phyloP scores from a whole-genome alignment of 495 filamentous ascomycete species.

The Aspergillus funiculosus region DNA sequence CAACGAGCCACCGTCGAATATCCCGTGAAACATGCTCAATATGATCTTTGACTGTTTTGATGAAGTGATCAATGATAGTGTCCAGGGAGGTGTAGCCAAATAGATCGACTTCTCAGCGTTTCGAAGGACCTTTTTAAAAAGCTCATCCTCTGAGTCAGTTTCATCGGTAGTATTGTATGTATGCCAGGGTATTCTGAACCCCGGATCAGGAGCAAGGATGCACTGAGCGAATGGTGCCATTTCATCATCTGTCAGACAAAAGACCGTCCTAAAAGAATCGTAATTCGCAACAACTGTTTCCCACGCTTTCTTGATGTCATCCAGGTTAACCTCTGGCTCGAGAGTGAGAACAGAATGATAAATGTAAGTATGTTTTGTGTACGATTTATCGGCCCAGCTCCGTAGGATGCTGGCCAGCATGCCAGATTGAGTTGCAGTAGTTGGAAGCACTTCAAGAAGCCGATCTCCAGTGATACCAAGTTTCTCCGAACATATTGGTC shows the following conservation, averaged over 20 bases:
- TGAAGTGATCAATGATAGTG: constrained; percentile 34
- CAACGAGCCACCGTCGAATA: constrained; percentile 76
- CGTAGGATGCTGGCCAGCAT: constrained; percentile 61
- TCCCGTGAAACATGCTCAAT: constrained; percentile 68
- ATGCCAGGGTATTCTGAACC: constrained; percentile 37
- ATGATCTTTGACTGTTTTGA: constrained; percentile 36
- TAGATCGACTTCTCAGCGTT: constrained; percentile 17
- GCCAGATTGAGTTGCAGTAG: constrained; percentile 68
- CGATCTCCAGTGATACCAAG: constrained; percentile 38
- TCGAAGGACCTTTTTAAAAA: constrained; percentile 19
- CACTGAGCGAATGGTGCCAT: constrained; percentile 61
- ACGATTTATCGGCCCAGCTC: constrained; percentile 22
- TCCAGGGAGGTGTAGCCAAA: constrained; percentile 24
- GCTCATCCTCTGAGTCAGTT: constrained; percentile 22
- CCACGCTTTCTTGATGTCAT: constrained; percentile 47
- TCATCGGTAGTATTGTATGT: constrained; percentile 20
- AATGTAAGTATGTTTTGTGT: constrained; percentile 53
- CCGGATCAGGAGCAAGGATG: constrained; percentile 8
- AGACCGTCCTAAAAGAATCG: constrained; percentile 58
- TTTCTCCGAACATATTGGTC: constrained; percentile 30
- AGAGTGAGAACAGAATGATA: constrained; percentile 57
- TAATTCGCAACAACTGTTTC: constrained; percentile 32
- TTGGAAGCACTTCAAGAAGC: constrained; percentile 62
- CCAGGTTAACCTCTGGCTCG: constrained; percentile 28
- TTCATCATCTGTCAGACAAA: constrained; percentile 60